Evolutionary conservation across 768 basidiomycete genomes (phyloP).

Genomic region (Wakefieldia striispora): DNA sequence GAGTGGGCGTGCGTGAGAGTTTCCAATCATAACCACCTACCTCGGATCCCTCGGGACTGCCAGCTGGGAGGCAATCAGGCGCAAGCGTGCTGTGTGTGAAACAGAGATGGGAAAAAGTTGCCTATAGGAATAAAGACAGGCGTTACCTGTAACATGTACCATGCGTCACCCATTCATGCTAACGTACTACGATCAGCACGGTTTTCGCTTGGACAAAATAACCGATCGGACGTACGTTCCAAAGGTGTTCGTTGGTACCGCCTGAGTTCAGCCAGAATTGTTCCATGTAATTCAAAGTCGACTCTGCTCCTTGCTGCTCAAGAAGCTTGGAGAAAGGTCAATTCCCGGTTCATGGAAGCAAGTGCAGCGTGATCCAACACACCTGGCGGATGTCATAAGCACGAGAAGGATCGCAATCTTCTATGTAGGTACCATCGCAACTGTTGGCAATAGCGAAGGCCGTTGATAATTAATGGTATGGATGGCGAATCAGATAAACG

Average conservation of each 20-base stretch:
- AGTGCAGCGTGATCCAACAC: slow-evolving; percentile 3
- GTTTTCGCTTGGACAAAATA: neutral
- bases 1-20: neutral
- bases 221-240: slow-evolving; percentile 51
- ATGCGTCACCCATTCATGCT: slow-evolving; percentile 74
- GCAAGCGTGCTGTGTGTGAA: slow-evolving; percentile 53
- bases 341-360: neutral
- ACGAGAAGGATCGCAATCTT: slow-evolving; percentile 41
- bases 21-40: slow-evolving; percentile 28
- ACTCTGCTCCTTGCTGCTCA: slow-evolving; percentile 48
- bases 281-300: slow-evolving; percentile 61
- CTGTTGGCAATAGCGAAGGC: slow-evolving; percentile 28
- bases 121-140: neutral
- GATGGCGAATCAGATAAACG: slow-evolving; percentile 12
- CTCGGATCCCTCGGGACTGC: slow-evolving; percentile 59
- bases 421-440: slow-evolving; percentile 47
- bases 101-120: neutral
- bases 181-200: slow-evolving; percentile 1
- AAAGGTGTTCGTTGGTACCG: slow-evolving; percentile 62
- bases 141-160: slow-evolving; percentile 48
- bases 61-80: slow-evolving; percentile 53
- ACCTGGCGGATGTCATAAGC: slow-evolving; percentile 46
- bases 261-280: slow-evolving; percentile 61
- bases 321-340: slow-evolving; percentile 45
- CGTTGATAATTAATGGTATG: neutral